phyloP scores from a whole-genome alignment of 352 stramenopile genomes.

The Phytopythium boreale region DNA sequence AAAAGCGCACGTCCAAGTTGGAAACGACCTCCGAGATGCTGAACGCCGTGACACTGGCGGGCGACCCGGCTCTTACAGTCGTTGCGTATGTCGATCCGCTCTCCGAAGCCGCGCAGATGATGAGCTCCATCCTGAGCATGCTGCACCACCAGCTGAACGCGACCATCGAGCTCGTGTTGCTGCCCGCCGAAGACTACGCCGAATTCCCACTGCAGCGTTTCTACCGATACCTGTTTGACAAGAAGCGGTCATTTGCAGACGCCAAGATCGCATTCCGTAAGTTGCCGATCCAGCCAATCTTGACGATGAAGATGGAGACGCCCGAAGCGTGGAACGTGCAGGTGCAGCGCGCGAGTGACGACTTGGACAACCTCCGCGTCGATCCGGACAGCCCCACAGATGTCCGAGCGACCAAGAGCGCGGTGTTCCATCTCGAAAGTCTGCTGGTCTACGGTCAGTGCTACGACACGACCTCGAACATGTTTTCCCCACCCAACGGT shows the following conservation, averaged over 20 bases:
- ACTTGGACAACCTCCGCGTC: constrained; percentile 92
- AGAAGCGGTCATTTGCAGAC: constrained; percentile 34
- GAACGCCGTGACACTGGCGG: constrained; percentile 31
- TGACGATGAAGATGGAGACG: constrained; percentile 93
- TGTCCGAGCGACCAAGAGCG: constrained; percentile 58
- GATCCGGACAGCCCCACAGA: constrained; percentile 52
- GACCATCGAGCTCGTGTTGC: constrained; percentile 59
- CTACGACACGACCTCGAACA: constrained; percentile 76
- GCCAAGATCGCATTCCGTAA: constrained; percentile 69
- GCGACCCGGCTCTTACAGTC: constrained; percentile 58
- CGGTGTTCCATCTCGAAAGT: constrained; percentile 85
- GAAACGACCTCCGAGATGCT: constrained; percentile 33
- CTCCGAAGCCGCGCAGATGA: constrained; percentile 84
- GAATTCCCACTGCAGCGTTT: constrained; percentile 92
- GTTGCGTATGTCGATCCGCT: constrained; percentile 89
- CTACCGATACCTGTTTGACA: constrained; percentile 90
- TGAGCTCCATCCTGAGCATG: constrained; percentile 85
- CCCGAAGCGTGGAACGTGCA: constrained; percentile 94
- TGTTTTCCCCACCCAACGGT: constrained; percentile 83
- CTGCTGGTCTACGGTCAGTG: constrained; percentile 91
- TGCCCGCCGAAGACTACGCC: constrained; percentile 67
- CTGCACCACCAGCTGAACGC: constrained; percentile 70
- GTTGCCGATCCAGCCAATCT: constrained; percentile 81
- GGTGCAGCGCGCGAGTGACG: constrained; percentile 53
- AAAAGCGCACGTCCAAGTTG: constrained; percentile 33